Base-by-base conservation (phyloP, 345 rosid species). In the Hibiscus mutabilis region DNA sequence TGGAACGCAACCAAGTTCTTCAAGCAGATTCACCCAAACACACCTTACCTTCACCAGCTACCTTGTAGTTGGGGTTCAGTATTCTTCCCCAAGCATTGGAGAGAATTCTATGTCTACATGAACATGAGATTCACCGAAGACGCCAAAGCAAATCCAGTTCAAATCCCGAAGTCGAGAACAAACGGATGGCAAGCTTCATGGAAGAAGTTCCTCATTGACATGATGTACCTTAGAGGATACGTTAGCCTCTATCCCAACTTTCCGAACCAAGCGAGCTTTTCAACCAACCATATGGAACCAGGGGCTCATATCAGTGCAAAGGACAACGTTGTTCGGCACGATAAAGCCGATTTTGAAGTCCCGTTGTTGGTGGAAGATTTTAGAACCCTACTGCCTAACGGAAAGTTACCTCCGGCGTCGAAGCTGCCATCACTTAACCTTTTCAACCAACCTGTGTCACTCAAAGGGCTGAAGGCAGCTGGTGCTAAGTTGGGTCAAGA, bases 121-220 rank as follows among this genome's bases (percentile, higher is more conserved):
- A 89, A 95, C 86, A 95, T 85, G 97, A 86, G 99, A 72, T 95
- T 95, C 87, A 95, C 99, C 0, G 94, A 84, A 82, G 78, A 95
- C 33, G 96, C 99, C 0, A 95, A 95, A 74, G 69, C 79, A 6
- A 95, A 95, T 71, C 97, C 98, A 0, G 99, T 95, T 72, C 97
- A 95, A 84, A 95, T 95, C 67, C 99, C 99, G 0, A 95, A 86
- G 70, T 95, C 99, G 0, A 81, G 99, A 64, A 95, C 99, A 27
- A 95, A 95, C 55, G 99, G 99, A 18, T 95, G 99, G 99, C 99
- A 95, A 81, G 98, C 99, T 31, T 95, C 99, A 1, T 95, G 99
- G 99, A 95, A 95, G 81, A 95, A 95, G 53, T 95, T 95, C 80
- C 83, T 95, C 31, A 89, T 95, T 25, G 98, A 95, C 82, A 85